Percentiles rank a stretch among this genome's conserved stretches.
phyloP scores from a whole-genome alignment of 2,329 filamentous ascomycete species.

The Trichoderma lentiforme region DNA sequence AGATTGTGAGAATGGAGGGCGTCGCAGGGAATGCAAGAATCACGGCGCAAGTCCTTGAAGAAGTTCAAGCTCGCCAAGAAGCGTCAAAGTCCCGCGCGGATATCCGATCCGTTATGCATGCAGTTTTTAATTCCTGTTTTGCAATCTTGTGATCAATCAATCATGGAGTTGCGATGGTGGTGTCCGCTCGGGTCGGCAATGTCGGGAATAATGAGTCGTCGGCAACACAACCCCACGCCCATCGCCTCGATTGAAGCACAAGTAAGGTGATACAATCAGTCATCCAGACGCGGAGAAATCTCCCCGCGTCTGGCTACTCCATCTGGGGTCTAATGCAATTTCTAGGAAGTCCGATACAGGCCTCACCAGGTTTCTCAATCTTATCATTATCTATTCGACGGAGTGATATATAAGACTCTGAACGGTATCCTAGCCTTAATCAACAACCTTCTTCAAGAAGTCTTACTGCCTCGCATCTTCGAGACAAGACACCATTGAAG shows the following conservation, averaged over 20 bases:
- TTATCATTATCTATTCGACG: neutral
- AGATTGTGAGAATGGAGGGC: conserved; percentile 47
- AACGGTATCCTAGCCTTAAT: neutral
- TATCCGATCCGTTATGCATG: conserved; percentile 45
- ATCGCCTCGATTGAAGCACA: neutral
- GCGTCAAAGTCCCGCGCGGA: conserved; percentile 34
- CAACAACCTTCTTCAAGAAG: neutral
- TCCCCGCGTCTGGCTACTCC: neutral
- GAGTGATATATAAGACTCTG: neutral
- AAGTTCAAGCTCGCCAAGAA: conserved; percentile 45
- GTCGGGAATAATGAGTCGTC: neutral
- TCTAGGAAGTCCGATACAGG: neutral
- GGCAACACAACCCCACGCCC: neutral
- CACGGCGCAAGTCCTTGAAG: conserved; percentile 44
- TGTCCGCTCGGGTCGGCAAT: conserved; percentile 10
- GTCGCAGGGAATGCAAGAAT: conserved; percentile 44
- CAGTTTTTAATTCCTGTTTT: conserved; percentile 50
- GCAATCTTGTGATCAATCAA: conserved; percentile 43
- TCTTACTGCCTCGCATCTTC: neutral
- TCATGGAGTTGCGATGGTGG: neutral
- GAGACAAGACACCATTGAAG: neutral
- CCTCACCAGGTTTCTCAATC: too few species aligned
- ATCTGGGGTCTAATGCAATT: neutral
- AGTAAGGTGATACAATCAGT: neutral
- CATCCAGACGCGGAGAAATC: too few species aligned